phyloP scores from a whole-genome alignment of 495 filamentous ascomycete species.

The Penicillium dipodomyicola region DNA sequence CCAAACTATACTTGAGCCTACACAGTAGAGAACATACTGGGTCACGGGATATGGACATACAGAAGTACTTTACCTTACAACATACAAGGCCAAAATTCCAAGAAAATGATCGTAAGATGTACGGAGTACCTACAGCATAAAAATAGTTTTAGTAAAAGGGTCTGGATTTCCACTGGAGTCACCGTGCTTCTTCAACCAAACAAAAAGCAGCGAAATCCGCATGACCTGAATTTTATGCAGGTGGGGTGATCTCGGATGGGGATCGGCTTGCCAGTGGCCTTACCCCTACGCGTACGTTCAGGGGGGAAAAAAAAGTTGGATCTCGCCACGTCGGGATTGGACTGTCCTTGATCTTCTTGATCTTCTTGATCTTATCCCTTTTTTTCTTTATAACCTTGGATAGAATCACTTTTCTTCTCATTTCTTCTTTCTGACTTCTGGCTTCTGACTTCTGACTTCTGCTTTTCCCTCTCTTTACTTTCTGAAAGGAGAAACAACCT shows the following conservation, averaged over 20 bases:
- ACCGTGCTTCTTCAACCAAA: conserved; percentile 12
- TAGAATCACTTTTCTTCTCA: background rate
- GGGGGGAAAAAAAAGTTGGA: conserved; percentile 25
- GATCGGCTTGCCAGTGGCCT: conserved; percentile 43
- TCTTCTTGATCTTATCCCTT: background rate
- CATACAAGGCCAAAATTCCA: background rate
- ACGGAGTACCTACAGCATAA: too few relatives aligned
- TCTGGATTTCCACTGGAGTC: background rate
- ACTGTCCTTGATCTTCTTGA: conserved; percentile 5
- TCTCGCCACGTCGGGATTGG: conserved; percentile 47
- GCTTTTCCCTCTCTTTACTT: background rate
- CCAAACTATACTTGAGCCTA: conserved; percentile 11
- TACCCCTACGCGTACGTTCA: conserved; percentile 25
- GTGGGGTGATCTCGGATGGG: conserved; percentile 27
- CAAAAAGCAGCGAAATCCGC: conserved; percentile 17
- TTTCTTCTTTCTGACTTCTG: background rate
- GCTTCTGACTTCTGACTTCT: too few relatives aligned
- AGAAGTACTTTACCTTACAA: background rate
- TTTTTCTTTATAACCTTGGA: background rate
- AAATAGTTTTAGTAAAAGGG: background rate
- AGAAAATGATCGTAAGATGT: background rate
- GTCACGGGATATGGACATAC: background rate
- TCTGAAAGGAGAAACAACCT: background rate
- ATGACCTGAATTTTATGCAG: conserved; percentile 17
- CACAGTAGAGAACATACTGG: conserved; percentile 12